Evolutionary conservation across 2,329 filamentous ascomycete species (phyloP), one percentile per base, ranked within the genome.

Genomic region (Capronia americana): DNA sequence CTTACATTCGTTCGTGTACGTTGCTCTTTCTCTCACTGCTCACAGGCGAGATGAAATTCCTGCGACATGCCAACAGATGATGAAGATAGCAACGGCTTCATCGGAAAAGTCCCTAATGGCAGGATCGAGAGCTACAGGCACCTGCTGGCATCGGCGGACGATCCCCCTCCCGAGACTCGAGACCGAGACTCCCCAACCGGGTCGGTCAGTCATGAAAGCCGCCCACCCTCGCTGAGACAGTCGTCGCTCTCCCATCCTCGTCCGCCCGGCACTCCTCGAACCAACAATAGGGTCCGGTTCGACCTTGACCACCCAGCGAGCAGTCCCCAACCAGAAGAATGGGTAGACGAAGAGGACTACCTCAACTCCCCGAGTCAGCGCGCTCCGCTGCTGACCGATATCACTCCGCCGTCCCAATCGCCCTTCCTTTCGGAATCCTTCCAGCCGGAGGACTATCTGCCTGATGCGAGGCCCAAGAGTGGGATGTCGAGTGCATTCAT

Each of bases 401-500:
- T 96, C 69, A 91, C 95, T 78, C 92, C 92, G 0, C 93, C 93
- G 0, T 91, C 90, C 68, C 85, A 69, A 1, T 91, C 55, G 88
- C 92, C 11, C 80, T 96, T 56, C 92, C 84, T 80, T 71, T 82
- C 82, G 28, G 84, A 87, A 63, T 73, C 79, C 2, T 84, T 86
- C 72, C 81, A 84, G 63, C 82, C 85, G 0, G 85, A 87, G 71
- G 85, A 88, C 59, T 79, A 87, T 66, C 76, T 89, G 64, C 86
- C 88, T 71, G 83, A 78, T 69, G 84, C 86, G 23, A 85, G 93
- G 64, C 93, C 94, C 55, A 94, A 94, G 80, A 96, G 92, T 65
- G 90, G 91, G 4, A 85, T 98, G 80, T 85, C 86, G 69, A 92
- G 90, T 76, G 94, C 95, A 2, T 98, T 99, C 73, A 97, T 98